Percentiles rank a stretch among this genome's conserved stretches.
phyloP scores from a whole-genome alignment of 1,284 basidiomycete genomes.

The Fereydounia khargensis region DNA sequence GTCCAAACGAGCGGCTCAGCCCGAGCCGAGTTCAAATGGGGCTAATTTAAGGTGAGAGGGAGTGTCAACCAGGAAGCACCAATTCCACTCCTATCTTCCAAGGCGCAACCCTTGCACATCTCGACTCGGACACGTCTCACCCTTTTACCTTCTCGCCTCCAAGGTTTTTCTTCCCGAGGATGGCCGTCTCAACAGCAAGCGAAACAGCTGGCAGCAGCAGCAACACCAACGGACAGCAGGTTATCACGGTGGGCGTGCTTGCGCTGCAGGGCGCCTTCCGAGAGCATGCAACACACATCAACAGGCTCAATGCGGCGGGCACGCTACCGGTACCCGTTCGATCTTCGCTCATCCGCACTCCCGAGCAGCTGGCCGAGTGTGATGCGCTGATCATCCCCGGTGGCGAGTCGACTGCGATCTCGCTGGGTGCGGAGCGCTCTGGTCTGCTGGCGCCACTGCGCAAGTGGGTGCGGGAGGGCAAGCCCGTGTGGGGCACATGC shows the following conservation, averaged over 20 bases:
- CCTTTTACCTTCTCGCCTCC: no score
- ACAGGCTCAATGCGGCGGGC: conserved; percentile 56
- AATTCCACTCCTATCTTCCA: no score
- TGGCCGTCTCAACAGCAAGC: no score
- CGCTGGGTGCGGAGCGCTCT: conserved; percentile 74
- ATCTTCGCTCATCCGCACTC: conserved; percentile 70
- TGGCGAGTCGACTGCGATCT: conserved; percentile 88
- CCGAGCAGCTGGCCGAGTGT: conserved; percentile 72
- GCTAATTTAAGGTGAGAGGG: no score
- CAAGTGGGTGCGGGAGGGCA: conserved; percentile 64
- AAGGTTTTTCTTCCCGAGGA: no score
- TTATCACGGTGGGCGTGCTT: conserved; percentile 59
- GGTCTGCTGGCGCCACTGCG: conserved; percentile 78
- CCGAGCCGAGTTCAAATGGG: no score
- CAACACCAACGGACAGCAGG: no score
- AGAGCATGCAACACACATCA: conserved; percentile 76
- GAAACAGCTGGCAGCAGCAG: no score
- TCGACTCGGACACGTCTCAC: no score
- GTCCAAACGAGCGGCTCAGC: no score
- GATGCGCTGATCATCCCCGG: conserved; percentile 88
- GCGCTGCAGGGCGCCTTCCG: conserved; percentile 91
- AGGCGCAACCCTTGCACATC: no score
- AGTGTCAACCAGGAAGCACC: no score
- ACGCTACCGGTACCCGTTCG: conserved; percentile 18
- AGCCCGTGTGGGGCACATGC: conserved; percentile 92